Base-by-base conservation (phyloP, 2,329 filamentous ascomycete species). In the Zasmidium angulare region DNA sequence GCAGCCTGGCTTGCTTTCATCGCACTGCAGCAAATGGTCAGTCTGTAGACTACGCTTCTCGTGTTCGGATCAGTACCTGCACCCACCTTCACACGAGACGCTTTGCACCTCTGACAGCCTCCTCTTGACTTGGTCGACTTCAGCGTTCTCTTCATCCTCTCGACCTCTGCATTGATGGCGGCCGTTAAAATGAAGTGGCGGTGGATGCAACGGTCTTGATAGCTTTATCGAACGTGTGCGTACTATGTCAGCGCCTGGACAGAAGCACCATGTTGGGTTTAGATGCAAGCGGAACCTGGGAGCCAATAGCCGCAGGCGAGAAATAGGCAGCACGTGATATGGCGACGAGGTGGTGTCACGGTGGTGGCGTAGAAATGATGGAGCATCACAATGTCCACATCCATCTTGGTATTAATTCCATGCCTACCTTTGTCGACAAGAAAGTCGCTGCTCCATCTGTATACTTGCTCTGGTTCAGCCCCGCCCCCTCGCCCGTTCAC, bases 1-100 rank as follows among this genome's bases (percentile, higher is more conserved):
- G 63, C 79, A 81, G 7, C 68, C 67, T 17, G 75, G 76, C 22
- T 74, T 72, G 12, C 74, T 76, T 62, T 79, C 77, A 56, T 79
- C 78, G 55, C 78, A 80, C 26, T 29, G 26, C 11, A 29, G 26
- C n/a, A 29, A 29, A 11, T 29, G 26, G 26, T 29, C 26, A 29
- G 26, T 29, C 26, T 4, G 26, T 29, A 6, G 26, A 29, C 26
- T 29, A 4, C 11, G 26, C 26, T 29, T 29, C 26, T 29, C 26
- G 26, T 29, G 11, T 68, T 79, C 79, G 53, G 69, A 60, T 36
- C 55, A 23, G 36, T 29, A 50, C n/a, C 26, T 11, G 26, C 4
- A 24, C 50, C 2, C 24, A 50, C 55, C 31, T 61, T 29, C 26
- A 69, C 64, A 52, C 66, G 63, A 55, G 68, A 71, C 2, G 59